These are phyloP conservation scores for Calonectria crousiana DNA, from an alignment of 2,329 filamentous ascomycete genomes.

Conservation along the genomic window DNA sequence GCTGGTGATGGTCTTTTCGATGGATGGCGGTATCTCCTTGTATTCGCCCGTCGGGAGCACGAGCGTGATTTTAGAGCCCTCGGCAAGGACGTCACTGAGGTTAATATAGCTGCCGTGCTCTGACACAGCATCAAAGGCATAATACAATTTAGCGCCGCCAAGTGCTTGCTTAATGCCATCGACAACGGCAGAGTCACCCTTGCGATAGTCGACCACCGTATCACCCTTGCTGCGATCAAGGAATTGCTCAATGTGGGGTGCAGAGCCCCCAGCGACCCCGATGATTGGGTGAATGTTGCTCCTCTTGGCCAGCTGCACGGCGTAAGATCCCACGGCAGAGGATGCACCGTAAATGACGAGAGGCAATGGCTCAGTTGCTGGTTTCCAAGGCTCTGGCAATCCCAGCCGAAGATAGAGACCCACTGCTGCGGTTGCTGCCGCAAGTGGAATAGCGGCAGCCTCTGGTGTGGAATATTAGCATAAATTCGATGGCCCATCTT, in stretches of 20 bases:
- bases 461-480: background rate
- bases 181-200: background rate
- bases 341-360: background rate
- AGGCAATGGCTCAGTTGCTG: background rate
- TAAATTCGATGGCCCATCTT: background rate
- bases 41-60: background rate
- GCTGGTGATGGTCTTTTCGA: background rate
- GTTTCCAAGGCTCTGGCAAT: background rate
- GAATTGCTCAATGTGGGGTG: background rate
- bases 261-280: background rate
- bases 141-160: background rate
- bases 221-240: background rate
- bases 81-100: background rate
- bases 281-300: conserved; percentile 4
- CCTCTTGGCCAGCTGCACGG: background rate
- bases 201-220: background rate
- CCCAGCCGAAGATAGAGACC: background rate
- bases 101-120: background rate
- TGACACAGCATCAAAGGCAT: background rate
- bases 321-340: background rate
- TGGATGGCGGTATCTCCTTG: background rate
- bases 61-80: background rate
- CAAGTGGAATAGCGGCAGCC: background rate
- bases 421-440: background rate
- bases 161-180: background rate